Evolutionary conservation across 169 alveolate species (phyloP), one percentile per base, ranked within the genome.

Genomic region (Eimeria zaria): DNA sequence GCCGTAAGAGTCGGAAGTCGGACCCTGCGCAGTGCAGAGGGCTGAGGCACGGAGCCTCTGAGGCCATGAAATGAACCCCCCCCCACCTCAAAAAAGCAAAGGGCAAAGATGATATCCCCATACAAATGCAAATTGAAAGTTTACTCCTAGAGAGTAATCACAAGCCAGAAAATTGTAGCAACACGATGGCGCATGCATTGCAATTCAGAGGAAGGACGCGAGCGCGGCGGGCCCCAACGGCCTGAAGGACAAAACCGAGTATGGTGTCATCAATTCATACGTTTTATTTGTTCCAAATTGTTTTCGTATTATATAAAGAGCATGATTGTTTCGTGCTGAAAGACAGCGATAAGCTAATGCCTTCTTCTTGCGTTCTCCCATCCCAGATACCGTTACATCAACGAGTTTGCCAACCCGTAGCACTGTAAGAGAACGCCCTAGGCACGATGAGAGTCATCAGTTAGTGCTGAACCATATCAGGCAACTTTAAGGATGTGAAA

Each of bases 151-250:
- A 5, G 78, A 69, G 33, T 33, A 33, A 14, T 11, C 27, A 33
- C 78, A 33, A 8, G 24, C 39, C 22, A 27, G 48, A 33, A n/a
- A 69, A 33, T 24, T 8, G 48, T 27, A 69, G 78, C 78, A 33
- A 11, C 78, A 33, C 78, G 33, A 33, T 24, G 11, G 14, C 48
- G 78, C 78, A 69, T 69, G 78, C 78, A 69, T 7, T 69, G 48
- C 48, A 69, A 33, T n/a, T 30, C 6, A 33, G 78, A 69, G 46
- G 78, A 69, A 69, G 78, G 74, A 69, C 48, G 78, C 78, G 78
- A 69, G 78, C 78, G 48, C 78, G 78, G 78, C 78, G 78, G 78
- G 78, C 78, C 78, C 78, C 67, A 58, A 58, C 78, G 78, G 48
- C 48, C 48, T 24, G 44, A 6, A n/a, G 24, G 6, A 14, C 78